phyloP scores from a whole-genome alignment of 1,139 yeast species.

The Kodamaea anthophila region DNA sequence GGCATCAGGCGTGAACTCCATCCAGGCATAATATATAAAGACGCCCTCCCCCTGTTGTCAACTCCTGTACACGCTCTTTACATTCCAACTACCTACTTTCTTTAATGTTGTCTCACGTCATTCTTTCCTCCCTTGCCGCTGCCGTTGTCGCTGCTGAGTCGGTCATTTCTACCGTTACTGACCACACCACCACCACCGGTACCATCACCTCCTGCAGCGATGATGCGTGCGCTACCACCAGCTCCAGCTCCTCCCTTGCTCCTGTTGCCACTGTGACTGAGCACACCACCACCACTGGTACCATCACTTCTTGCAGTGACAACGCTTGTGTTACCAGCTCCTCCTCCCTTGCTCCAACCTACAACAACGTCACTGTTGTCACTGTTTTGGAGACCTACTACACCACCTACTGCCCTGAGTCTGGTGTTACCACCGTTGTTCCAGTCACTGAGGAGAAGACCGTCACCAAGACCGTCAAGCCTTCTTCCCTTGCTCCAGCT shows the following conservation, averaged over 20 bases:
- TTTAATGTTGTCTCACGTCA: conserved; percentile 20
- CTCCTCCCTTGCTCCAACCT: conserved; percentile 7
- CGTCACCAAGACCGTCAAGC: conserved; percentile 17
- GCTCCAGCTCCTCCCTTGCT: conserved; percentile 19
- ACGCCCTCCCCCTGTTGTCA: too few species aligned
- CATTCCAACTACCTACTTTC: conserved; percentile 11
- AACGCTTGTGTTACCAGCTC: conserved; percentile 11
- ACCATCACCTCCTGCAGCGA: conserved; percentile 33
- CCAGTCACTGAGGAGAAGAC: conserved; percentile 7
- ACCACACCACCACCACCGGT: conserved; percentile 27
- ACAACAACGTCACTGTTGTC: conserved; percentile 32
- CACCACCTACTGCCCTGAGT: conserved; percentile 45
- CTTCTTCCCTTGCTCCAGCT: conserved; percentile 8
- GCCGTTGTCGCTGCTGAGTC: conserved; percentile 16
- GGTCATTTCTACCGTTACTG: conserved; percentile 24
- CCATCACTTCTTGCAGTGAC: conserved; percentile 31
- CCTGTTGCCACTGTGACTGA: conserved; percentile 31
- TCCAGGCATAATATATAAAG: too few species aligned
- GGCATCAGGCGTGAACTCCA: too few species aligned
- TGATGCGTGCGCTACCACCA: conserved; percentile 23
- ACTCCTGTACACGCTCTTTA: too few species aligned
- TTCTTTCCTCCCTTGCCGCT: conserved; percentile 26
- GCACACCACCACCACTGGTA: conserved; percentile 29
- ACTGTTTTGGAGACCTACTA: conserved; percentile 34
- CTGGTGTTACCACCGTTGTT: conserved; percentile 12